Percentiles rank a stretch among this genome's conserved stretches.
These are phyloP conservation scores for Protea cynaroides DNA, from an alignment of 164 flowering plant genomes.

Conservation along the genomic window DNA sequence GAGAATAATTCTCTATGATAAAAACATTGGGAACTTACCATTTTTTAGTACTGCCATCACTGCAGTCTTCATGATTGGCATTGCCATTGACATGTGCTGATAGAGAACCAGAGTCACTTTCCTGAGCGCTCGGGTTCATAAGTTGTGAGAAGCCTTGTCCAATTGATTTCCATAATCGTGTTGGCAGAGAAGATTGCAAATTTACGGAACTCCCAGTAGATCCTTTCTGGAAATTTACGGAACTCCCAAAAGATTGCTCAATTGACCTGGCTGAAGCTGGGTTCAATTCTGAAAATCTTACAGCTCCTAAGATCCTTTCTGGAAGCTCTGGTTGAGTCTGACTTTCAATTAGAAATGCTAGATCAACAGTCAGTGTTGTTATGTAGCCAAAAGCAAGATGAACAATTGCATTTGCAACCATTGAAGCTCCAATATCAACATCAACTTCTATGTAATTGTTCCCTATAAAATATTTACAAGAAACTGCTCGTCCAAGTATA, in stretches of 20 bases:
- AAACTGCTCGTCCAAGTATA: slow-evolving; percentile 73
- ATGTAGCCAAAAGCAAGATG: slow-evolving; percentile 89
- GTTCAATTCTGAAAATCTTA: slow-evolving; percentile 74
- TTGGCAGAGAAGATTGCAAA: slow-evolving; percentile 42
- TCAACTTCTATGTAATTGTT: slow-evolving; percentile 71
- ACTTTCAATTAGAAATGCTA: slow-evolving; percentile 86
- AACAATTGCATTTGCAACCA: slow-evolving; percentile 91
- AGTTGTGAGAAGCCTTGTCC: slow-evolving; percentile 74
- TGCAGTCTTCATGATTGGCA: slow-evolving; percentile 21
- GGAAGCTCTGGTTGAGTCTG: slow-evolving; percentile 81
- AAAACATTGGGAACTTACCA: slow-evolving; percentile 27
- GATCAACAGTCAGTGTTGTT: slow-evolving; percentile 73
- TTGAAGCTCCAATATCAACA: slow-evolving; percentile 82
- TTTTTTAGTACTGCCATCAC: slow-evolving; percentile 16
- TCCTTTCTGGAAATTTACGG: slow-evolving; percentile 28
- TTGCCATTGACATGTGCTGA: slow-evolving; percentile 30
- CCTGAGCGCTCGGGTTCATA: slow-evolving; percentile 50
- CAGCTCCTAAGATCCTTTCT: slow-evolving; percentile 71
- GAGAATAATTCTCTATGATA: background rate
- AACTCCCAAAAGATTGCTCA: slow-evolving; percentile 32
- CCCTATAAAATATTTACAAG: slow-evolving; percentile 55
- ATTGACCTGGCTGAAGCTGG: slow-evolving; percentile 54
- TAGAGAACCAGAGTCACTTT: slow-evolving; percentile 25
- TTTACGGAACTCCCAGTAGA: slow-evolving; percentile 20
- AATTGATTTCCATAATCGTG: slow-evolving; percentile 65